A percentile compares a stretch with the other conserved stretches of the same genome.
phyloP scores from a whole-genome alignment of 805 yeast species.

The Saccharomyces mikatae region DNA sequence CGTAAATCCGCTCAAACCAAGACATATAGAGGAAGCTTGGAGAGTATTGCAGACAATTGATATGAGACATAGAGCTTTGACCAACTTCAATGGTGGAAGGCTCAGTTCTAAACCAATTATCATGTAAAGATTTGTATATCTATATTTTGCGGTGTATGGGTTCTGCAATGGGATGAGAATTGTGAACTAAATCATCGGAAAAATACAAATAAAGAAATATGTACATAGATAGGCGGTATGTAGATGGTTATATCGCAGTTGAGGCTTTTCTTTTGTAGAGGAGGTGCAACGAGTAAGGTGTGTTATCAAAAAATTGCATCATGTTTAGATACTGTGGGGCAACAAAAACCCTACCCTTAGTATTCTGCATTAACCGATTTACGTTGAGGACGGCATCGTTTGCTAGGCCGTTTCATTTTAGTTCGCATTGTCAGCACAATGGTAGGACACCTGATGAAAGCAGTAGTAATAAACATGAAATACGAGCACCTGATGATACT shows the following conservation, averaged over 20 bases:
- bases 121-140: background rate
- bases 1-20: constrained; percentile 66
- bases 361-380: background rate
- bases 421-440: background rate
- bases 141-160: background rate
- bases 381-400: background rate
- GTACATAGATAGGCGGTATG: background rate
- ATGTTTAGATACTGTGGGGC: background rate
- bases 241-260: too few species aligned
- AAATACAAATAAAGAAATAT: background rate
- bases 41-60: constrained; percentile 57
- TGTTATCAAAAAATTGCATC: background rate
- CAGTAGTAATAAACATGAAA: background rate
- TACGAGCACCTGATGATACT: background rate
- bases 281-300: background rate
- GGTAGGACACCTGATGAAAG: background rate
- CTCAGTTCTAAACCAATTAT: constrained; percentile 23
- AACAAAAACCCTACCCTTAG: background rate
- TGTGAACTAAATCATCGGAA: background rate
- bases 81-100: constrained; percentile 56
- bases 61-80: constrained; percentile 52
- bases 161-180: background rate
- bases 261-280: background rate
- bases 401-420: background rate
- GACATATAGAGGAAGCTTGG: constrained; percentile 87